Evolutionary conservation across 768 basidiomycete species (phyloP).

Genomic region (Paxillus rubicundulus): DNA sequence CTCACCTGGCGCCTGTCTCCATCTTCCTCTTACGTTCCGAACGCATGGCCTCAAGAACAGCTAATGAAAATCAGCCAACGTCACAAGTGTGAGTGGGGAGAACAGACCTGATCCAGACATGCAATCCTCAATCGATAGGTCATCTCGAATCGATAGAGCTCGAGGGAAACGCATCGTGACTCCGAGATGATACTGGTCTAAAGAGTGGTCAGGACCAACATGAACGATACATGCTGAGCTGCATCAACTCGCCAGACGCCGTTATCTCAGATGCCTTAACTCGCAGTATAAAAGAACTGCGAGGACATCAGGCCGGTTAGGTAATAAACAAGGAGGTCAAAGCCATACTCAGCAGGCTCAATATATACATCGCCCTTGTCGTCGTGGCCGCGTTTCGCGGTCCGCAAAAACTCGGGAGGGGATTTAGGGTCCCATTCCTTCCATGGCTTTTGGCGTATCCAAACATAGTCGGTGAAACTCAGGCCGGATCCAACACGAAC

Average conservation of each 20-base stretch:
- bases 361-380: constrained; percentile 92
- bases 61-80: constrained; percentile 32
- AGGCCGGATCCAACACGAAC: constrained; percentile 90
- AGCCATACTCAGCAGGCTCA: constrained; percentile 76
- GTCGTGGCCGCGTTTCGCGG: constrained; percentile 57
- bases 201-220: constrained; percentile 1
- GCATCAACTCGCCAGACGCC: constrained; percentile 51
- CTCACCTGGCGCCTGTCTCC: constrained; percentile 56
- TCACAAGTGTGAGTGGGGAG: not conserved
- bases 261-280: constrained; percentile 94
- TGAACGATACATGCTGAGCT: not conserved
- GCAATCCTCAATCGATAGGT: constrained; percentile 70
- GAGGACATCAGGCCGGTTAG: constrained; percentile 1
- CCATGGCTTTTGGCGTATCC: constrained; percentile 83
- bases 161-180: constrained; percentile 95
- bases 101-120: constrained; percentile 61
- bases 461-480: constrained; percentile 80
- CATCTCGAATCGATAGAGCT: constrained; percentile 75
- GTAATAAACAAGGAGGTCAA: not conserved
- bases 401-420: constrained; percentile 68
- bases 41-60: constrained; percentile 56
- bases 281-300: constrained; percentile 88
- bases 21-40: constrained; percentile 73
- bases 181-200: constrained; percentile 81
- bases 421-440: constrained; percentile 72